phyloP scores from a whole-genome alignment of 2,329 filamentous ascomycete genomes.

The Penicillium oxalicum region DNA sequence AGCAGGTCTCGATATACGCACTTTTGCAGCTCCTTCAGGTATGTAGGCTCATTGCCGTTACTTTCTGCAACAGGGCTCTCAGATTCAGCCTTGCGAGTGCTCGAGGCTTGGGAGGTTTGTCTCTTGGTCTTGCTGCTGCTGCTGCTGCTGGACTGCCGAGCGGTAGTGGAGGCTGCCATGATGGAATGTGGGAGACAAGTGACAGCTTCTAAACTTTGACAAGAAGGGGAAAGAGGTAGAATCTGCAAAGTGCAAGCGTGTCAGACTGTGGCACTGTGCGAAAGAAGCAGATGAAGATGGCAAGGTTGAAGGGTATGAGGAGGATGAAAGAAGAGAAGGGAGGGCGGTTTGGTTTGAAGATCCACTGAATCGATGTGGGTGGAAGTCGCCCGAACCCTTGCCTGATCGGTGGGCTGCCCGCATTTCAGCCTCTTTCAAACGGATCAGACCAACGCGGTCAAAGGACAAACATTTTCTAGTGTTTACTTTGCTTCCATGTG shows the following conservation, averaged over 20 bases:
- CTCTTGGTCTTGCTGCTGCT: slow-evolving; percentile 55
- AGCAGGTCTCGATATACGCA: slow-evolving; percentile 41
- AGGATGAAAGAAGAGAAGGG: slow-evolving; percentile 2
- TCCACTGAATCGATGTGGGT: slow-evolving; percentile 26
- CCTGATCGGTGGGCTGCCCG: slow-evolving; percentile 19
- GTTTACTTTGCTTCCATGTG: not conserved
- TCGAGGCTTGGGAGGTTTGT: slow-evolving; percentile 41
- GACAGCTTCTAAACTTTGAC: slow-evolving; percentile 14
- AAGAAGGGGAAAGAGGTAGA: slow-evolving; percentile 4
- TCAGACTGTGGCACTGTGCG: slow-evolving; percentile 4
- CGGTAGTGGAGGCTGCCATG: slow-evolving; percentile 57
- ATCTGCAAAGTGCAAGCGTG: slow-evolving; percentile 6
- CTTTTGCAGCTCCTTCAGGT: slow-evolving; percentile 88
- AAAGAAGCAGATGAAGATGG: slow-evolving; percentile 6
- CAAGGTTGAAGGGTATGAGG: slow-evolving; percentile 8
- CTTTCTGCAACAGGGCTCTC: slow-evolving; percentile 40
- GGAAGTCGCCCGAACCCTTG: slow-evolving; percentile 29
- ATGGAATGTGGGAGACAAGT: slow-evolving; percentile 24
- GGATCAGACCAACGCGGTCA: not conserved
- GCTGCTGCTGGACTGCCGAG: slow-evolving; percentile 55
- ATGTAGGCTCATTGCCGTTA: slow-evolving; percentile 64
- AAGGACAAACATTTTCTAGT: not conserved
- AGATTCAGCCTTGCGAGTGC: slow-evolving; percentile 23
- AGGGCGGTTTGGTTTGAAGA: slow-evolving; percentile 6
- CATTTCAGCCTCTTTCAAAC: slow-evolving; percentile 1